These are phyloP conservation scores for Aegilops speltoides DNA, from an alignment of 176 grass and related monocot species.

Conservation along the genomic window DNA sequence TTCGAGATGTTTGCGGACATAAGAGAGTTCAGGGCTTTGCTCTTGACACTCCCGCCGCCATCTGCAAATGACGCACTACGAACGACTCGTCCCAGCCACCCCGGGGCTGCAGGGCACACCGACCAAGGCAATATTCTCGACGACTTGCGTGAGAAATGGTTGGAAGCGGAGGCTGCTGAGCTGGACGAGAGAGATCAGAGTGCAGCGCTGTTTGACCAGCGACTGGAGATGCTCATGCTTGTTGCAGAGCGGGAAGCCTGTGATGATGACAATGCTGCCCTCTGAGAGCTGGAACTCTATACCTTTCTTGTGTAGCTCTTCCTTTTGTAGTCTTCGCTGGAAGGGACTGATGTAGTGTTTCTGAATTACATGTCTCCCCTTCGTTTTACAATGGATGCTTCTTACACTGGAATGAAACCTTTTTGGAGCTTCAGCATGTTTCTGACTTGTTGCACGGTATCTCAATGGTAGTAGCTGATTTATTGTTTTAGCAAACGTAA, in stretches of 20 bases:
- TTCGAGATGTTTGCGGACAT: constrained; percentile 78
- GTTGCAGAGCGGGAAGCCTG: constrained; percentile 60
- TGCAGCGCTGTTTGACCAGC: constrained; percentile 71
- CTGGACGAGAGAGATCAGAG: constrained; percentile 88
- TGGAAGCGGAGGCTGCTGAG: constrained; percentile 70
- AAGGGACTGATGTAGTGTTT: not conserved
- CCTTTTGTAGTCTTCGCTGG: constrained; percentile 10
- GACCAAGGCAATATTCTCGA: constrained; percentile 91
- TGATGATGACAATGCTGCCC: constrained; percentile 33
- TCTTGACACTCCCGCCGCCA: constrained; percentile 83
- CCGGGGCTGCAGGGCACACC: constrained; percentile 47
- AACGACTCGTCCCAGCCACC: constrained; percentile 68
- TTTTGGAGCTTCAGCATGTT: not conserved
- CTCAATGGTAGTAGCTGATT: not conserved
- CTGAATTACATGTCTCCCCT: not conserved
- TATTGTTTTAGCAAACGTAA: not conserved
- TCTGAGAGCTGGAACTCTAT: not conserved
- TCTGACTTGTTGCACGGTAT: not conserved
- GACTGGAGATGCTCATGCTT: constrained; percentile 75
- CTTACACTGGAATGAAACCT: not conserved
- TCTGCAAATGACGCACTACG: constrained; percentile 61
- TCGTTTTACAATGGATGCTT: not conserved
- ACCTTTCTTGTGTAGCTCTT: not conserved
- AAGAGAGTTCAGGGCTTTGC: constrained; percentile 67
- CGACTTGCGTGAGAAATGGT: constrained; percentile 92